Conservation (phyloP, 805 yeast species). For the Scheffersomyces lignosus region DNA sequence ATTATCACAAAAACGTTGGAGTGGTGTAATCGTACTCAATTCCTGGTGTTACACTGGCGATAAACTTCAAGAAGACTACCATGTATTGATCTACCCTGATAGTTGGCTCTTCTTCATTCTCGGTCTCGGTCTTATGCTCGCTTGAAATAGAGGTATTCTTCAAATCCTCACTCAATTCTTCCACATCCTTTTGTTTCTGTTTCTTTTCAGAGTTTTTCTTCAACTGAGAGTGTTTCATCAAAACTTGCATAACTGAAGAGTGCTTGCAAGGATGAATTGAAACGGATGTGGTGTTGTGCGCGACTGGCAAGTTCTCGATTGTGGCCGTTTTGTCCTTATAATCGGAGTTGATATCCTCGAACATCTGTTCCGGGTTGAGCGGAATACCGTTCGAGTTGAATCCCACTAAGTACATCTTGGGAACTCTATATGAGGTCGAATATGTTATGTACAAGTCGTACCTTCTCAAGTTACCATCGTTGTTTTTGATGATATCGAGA, state of each 20-base stretch:
- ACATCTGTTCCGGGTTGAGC: constrained; percentile 84
- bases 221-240: constrained; percentile 69
- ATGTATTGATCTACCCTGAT: constrained; percentile 90
- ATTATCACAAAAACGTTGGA: constrained; percentile 93
- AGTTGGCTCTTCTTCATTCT: constrained; percentile 29
- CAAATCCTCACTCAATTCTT: constrained; percentile 38
- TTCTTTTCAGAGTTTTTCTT: constrained; percentile 31
- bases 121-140: constrained; percentile 13
- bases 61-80: constrained; percentile 86
- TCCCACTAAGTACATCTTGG: constrained; percentile 90
- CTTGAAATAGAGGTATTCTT: constrained; percentile 49
- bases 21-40: constrained; percentile 98
- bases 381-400: constrained; percentile 84
- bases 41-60: constrained; percentile 96
- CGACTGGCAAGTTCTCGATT: constrained; percentile 87
- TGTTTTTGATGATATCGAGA: constrained; percentile 29
- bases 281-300: constrained; percentile 70
- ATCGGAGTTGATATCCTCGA: constrained; percentile 89
- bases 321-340: constrained; percentile 96
- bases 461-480: constrained; percentile 51
- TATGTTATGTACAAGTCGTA: constrained; percentile 91
- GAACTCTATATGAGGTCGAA: constrained; percentile 93
- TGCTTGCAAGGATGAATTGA: constrained; percentile 97
- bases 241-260: constrained; percentile 88
- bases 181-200: constrained; percentile 35